These are phyloP conservation scores for Xylaria sp. DNA, from an alignment of 2,329 filamentous ascomycete genomes.

Conservation along the genomic window DNA sequence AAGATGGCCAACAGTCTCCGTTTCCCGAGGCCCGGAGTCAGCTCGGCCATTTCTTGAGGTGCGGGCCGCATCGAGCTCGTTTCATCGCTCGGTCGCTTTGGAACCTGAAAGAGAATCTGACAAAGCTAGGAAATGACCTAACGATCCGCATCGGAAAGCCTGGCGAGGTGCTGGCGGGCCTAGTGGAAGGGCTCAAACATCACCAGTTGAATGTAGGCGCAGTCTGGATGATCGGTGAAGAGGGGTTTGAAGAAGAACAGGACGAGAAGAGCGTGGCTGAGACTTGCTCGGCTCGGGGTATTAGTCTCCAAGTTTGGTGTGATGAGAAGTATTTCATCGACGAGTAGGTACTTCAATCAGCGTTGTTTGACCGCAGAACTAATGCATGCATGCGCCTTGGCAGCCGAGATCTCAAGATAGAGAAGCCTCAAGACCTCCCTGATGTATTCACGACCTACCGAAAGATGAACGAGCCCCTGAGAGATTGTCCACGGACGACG, in stretches of 20 bases:
- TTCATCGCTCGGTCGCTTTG: conserved; percentile 69
- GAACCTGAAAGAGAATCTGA: conserved; percentile 61
- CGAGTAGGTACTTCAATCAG: conserved; percentile 52
- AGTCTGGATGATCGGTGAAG: conserved; percentile 70
- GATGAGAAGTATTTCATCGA: conserved; percentile 78
- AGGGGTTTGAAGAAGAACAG: conserved; percentile 61
- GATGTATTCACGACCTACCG: conserved; percentile 72
- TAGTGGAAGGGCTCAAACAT: conserved; percentile 47
- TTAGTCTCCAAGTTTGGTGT: conserved; percentile 59
- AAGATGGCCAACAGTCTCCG: conserved; percentile 49
- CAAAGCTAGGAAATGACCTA: conserved; percentile 55
- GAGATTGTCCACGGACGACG: conserved; percentile 54
- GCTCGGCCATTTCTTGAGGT: conserved; percentile 66
- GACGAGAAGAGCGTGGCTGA: conserved; percentile 55
- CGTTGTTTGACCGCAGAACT: neutral
- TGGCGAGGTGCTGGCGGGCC: conserved; percentile 51
- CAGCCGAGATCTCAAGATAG: conserved; percentile 62
- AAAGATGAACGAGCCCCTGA: conserved; percentile 66
- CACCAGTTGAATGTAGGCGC: conserved; percentile 48
- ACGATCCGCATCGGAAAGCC: conserved; percentile 58
- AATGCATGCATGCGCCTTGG: neutral
- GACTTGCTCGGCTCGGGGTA: conserved; percentile 46
- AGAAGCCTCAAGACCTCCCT: conserved; percentile 55
- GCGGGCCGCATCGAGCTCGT: conserved; percentile 64
- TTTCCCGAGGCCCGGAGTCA: conserved; percentile 63